These are phyloP conservation scores for Penicillium decumbens DNA, from an alignment of 2,329 filamentous ascomycete genomes.

Conservation along the genomic window DNA sequence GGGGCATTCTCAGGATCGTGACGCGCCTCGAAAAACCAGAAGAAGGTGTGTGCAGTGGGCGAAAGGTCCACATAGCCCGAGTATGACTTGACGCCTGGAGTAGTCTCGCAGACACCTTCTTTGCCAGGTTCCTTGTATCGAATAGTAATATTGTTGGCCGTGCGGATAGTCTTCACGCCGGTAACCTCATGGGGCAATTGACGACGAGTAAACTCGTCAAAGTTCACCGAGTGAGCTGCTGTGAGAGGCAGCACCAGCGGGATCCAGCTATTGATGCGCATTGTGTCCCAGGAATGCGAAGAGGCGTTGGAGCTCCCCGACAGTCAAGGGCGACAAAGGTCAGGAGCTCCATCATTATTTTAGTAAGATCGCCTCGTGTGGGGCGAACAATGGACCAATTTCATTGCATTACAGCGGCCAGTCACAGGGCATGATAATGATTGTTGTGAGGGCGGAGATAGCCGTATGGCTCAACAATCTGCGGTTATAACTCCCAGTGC, in stretches of 20 bases:
- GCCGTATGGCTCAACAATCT: conserved; percentile 6
- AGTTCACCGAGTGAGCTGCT: conserved; percentile 13
- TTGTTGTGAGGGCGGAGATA: conserved; percentile 1
- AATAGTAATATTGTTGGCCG: conserved; percentile 48
- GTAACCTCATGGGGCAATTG: conserved; percentile 37
- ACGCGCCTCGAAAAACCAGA: conserved; percentile 56
- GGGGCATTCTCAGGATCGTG: conserved; percentile 46
- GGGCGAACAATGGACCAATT: background rate
- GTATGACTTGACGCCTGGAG: conserved; percentile 54
- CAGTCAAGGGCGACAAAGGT: background rate
- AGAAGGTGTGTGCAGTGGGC: conserved; percentile 49
- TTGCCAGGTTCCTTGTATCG: conserved; percentile 57
- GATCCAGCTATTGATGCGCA: conserved; percentile 22
- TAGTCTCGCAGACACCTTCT: conserved; percentile 50
- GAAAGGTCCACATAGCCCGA: conserved; percentile 54
- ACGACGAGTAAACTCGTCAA: conserved; percentile 22
- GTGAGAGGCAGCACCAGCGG: conserved; percentile 21
- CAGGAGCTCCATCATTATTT: background rate
- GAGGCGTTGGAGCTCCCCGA: background rate
- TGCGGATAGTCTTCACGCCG: conserved; percentile 37
- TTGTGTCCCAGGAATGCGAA: conserved; percentile 9
- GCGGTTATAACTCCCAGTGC: conserved; percentile 2
- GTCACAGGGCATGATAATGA: background rate
- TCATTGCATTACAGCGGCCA: background rate
- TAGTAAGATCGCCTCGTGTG: background rate